These are phyloP conservation scores for Chlamydomonas incerta DNA, from an alignment of 139 green algal species.

Conservation along the genomic window DNA sequence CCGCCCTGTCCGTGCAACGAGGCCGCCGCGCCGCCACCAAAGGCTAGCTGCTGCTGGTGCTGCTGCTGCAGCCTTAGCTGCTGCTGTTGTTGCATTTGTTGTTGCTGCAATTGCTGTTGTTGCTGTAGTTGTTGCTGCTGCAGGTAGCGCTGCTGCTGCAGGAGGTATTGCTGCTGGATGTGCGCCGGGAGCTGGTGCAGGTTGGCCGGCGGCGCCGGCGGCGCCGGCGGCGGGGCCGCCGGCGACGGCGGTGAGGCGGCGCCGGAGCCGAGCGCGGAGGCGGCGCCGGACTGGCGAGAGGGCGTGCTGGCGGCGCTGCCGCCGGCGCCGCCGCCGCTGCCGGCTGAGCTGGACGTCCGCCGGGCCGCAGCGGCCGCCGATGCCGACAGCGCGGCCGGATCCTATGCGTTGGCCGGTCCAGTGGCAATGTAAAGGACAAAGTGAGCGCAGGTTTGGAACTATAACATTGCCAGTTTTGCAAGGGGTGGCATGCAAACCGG, in stretches of 20 bases:
- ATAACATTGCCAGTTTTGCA: too few species aligned
- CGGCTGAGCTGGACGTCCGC: neutral
- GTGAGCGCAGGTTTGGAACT: too few species aligned
- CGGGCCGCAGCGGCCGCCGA: neutral
- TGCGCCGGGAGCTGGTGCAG: neutral
- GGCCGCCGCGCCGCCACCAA: too few species aligned
- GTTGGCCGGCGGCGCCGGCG: neutral
- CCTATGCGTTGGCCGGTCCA: neutral
- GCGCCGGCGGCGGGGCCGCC: neutral
- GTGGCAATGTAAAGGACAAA: too few species aligned
- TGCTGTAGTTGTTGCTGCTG: neutral
- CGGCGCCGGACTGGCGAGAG: too few species aligned
- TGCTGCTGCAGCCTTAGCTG: too few species aligned
- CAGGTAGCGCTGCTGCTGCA: conserved; percentile 8
- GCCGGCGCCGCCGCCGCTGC: neutral
- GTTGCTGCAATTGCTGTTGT: conserved; percentile 24
- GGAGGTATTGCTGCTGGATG: neutral
- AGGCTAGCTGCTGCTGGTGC: conserved; percentile 21
- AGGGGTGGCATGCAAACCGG: too few species aligned
- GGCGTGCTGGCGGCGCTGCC: too few species aligned
- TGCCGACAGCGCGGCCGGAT: neutral
- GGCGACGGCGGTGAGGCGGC: neutral
- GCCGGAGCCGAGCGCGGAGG: neutral
- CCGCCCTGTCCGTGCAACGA: neutral
- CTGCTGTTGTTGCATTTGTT: neutral